Percentiles rank a stretch among this genome's conserved stretches.
Evolutionary conservation across 2,329 filamentous ascomycete genomes (phyloP).

Genomic region (Rhynchosporium graminicola): DNA sequence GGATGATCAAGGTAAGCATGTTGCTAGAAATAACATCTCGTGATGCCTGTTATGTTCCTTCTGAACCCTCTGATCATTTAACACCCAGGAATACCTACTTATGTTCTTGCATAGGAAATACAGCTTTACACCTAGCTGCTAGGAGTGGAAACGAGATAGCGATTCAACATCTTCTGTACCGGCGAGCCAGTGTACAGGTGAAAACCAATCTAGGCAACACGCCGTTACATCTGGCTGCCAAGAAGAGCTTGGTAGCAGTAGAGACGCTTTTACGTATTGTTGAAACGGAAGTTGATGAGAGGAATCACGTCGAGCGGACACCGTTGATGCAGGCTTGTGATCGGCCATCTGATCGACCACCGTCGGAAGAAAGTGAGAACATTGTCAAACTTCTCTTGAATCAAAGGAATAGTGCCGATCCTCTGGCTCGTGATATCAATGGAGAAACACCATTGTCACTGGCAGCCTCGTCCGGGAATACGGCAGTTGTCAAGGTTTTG

Average conservation of each 20-base stretch:
- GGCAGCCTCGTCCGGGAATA: not conserved
- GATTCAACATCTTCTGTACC: not conserved
- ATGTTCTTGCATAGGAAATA: not conserved
- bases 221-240: slow-evolving; percentile 4
- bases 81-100: not conserved
- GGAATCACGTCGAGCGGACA: not conserved
- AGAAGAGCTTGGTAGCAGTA: not conserved
- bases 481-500: not conserved
- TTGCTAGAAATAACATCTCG: not conserved
- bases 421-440: slow-evolving; percentile 2
- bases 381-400: slow-evolving; percentile 10
- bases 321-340: slow-evolving; percentile 12
- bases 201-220: slow-evolving; percentile 1
- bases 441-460: slow-evolving; percentile 5
- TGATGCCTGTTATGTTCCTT: not conserved
- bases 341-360: not conserved
- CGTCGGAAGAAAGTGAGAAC: not conserved
- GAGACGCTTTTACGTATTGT: slow-evolving; percentile 2
- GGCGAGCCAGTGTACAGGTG: not conserved
- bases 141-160: not conserved
- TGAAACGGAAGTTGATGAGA: not conserved
- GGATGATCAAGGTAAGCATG: slow-evolving; percentile 5
- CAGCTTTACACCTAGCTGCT: slow-evolving; percentile 3
- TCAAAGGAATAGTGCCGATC: not conserved
- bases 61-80: not conserved